Conservation (phyloP, 1,284 basidiomycete species). For the Amylostereum chailletii region DNA sequence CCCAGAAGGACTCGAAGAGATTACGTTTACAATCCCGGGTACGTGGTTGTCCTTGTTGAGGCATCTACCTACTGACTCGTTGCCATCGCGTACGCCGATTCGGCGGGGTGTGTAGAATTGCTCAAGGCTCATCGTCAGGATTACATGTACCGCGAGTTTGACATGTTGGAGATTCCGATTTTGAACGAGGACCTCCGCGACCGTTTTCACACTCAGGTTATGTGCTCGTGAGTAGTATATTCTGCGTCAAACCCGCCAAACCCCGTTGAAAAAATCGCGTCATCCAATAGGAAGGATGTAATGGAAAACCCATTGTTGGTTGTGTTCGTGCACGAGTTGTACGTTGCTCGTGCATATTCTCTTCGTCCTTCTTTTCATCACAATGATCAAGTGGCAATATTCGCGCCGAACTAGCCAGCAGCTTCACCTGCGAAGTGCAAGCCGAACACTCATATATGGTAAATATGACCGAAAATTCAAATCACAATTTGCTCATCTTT, state of each 20-base stretch:
- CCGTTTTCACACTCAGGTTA: conserved; percentile 70
- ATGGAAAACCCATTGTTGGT: conserved; percentile 66
- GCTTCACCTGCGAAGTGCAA: conserved; percentile 64
- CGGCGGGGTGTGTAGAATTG: conserved; percentile 40
- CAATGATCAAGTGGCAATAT: conserved; percentile 59
- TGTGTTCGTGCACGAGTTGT: conserved; percentile 90
- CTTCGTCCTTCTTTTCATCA: neutral
- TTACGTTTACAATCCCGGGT: conserved; percentile 63
- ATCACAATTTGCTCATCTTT: neutral
- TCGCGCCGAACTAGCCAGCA: conserved; percentile 69
- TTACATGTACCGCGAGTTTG: conserved; percentile 63
- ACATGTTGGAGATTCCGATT: conserved; percentile 78
- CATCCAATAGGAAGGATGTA: conserved; percentile 41
- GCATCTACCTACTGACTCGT: neutral
- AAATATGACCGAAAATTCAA: conserved; percentile 3
- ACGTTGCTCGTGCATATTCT: conserved; percentile 21
- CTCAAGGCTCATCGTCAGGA: conserved; percentile 81
- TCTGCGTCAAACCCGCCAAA: neutral
- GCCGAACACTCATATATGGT: conserved; percentile 81
- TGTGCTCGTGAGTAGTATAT: conserved; percentile 64
- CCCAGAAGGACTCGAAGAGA: conserved; percentile 30
- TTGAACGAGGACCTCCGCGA: conserved; percentile 56
- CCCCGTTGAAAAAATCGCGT: neutral
- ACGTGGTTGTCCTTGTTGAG: conserved; percentile 5
- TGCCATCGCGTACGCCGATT: neutral